A percentile compares a stretch with the other conserved stretches of the same genome.
Conservation (phyloP, 164 flowering plant genomes). For the Vitis labrusca region DNA sequence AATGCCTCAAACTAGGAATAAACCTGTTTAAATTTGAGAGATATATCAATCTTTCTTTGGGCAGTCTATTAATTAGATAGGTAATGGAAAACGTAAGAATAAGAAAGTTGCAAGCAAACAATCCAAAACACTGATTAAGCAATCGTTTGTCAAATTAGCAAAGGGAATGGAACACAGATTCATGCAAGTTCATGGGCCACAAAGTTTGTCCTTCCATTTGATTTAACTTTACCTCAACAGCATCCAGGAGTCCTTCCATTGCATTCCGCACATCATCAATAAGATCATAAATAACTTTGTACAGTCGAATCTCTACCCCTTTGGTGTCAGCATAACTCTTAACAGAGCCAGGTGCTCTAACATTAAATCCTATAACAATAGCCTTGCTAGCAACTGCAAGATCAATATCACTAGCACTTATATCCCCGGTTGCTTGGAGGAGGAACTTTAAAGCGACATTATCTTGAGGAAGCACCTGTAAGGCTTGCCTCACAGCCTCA, state of each 20-base stretch:
- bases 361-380: conserved; percentile 85
- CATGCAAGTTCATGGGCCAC: too few species aligned
- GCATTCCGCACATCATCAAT: conserved; percentile 84
- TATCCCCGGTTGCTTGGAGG: conserved; percentile 85
- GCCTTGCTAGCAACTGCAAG: conserved; percentile 83
- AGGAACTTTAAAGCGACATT: conserved; percentile 84
- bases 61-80: background rate
- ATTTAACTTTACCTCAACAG: conserved; percentile 65
- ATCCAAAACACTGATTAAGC: too few species aligned
- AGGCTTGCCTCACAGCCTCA: conserved; percentile 90
- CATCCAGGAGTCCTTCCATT: conserved; percentile 92
- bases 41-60: too few species aligned
- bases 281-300: conserved; percentile 87
- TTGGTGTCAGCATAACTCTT: conserved; percentile 73
- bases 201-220: background rate
- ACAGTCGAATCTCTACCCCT: conserved; percentile 74
- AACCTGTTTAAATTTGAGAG: too few species aligned
- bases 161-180: too few species aligned
- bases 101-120: too few species aligned
- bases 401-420: conserved; percentile 84
- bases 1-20: background rate
- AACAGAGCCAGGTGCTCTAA: conserved; percentile 72
- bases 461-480: conserved; percentile 86
- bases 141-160: too few species aligned
- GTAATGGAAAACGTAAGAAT: background rate